Evolutionary conservation across 345 rosid genomes (phyloP).

Genomic region (Lenwebbia sp.): DNA sequence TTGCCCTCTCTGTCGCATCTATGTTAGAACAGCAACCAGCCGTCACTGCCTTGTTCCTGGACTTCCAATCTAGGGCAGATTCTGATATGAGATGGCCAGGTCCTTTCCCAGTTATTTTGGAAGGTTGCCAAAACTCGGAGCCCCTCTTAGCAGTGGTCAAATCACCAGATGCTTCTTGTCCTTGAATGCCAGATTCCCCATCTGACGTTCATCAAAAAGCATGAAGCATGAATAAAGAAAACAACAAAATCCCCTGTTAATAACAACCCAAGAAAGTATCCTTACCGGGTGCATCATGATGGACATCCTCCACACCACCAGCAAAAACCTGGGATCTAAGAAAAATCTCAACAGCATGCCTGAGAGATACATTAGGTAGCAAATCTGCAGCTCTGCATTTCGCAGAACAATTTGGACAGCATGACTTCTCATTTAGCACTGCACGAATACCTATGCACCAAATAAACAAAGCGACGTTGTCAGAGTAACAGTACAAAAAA

Average conservation of each 20-base stretch:
- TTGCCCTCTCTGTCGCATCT: neutral
- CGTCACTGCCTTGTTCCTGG: neutral
- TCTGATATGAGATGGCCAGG: constrained; percentile 23
- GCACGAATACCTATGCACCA: constrained; percentile 23
- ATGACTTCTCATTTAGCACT: constrained; percentile 24
- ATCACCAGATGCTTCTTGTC: constrained; percentile 21
- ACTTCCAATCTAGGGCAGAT: neutral
- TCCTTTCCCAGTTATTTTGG: constrained; percentile 17
- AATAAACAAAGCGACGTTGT: neutral
- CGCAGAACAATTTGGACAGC: constrained; percentile 39
- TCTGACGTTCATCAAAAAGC: constrained; percentile 13
- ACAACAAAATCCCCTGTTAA: neutral
- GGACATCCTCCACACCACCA: constrained; percentile 13
- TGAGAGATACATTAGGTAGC: constrained; percentile 41
- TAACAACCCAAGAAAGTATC: neutral
- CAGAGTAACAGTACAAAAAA: neutral
- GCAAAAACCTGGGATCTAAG: constrained; percentile 19
- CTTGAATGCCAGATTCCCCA: constrained; percentile 50
- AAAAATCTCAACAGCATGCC: constrained; percentile 32
- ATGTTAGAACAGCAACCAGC: neutral
- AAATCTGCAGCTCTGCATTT: constrained; percentile 26
- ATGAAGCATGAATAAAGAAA: neutral
- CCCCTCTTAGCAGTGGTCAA: constrained; percentile 10
- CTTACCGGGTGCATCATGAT: constrained; percentile 30
- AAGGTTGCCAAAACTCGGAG: constrained; percentile 7